phyloP scores from a whole-genome alignment of 23 red algal species.

The Chondrus crispus region DNA sequence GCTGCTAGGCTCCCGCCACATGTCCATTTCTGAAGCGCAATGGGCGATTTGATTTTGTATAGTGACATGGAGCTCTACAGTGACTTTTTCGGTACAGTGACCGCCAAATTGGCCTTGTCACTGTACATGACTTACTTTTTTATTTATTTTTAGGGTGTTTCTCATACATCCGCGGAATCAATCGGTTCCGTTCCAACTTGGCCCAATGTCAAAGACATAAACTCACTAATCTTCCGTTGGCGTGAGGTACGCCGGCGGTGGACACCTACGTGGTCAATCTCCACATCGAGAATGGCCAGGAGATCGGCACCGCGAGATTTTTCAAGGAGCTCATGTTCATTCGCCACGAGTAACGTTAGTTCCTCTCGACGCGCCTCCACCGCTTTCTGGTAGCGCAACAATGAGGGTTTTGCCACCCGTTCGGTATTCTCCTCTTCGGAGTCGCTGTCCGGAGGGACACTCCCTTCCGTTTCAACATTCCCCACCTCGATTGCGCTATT shows the following conservation, averaged over 20 bases:
- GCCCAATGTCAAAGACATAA: too few relatives aligned
- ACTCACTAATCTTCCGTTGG: too few relatives aligned
- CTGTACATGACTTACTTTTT: not conserved
- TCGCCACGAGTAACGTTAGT: not conserved
- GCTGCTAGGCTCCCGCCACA: too few relatives aligned
- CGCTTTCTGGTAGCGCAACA: too few relatives aligned
- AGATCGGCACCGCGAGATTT: not conserved
- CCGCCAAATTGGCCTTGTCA: not conserved
- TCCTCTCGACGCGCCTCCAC: not conserved
- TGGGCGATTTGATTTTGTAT: too few relatives aligned
- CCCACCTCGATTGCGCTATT: not conserved
- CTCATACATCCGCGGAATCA: not conserved
- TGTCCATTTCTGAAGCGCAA: too few relatives aligned
- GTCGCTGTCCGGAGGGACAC: not conserved
- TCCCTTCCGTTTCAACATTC: not conserved
- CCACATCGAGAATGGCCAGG: not conserved
- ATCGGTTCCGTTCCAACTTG: too few relatives aligned
- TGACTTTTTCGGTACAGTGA: not conserved
- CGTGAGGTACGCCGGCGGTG: not conserved
- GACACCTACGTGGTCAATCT: not conserved
- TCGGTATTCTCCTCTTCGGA: too few relatives aligned
- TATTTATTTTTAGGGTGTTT: not conserved
- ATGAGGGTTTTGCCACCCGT: too few relatives aligned
- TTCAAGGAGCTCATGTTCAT: not conserved
- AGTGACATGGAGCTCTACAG: too few relatives aligned